Conservation (phyloP, 2,329 filamentous ascomycete genomes). For the Fusarium sp. region DNA sequence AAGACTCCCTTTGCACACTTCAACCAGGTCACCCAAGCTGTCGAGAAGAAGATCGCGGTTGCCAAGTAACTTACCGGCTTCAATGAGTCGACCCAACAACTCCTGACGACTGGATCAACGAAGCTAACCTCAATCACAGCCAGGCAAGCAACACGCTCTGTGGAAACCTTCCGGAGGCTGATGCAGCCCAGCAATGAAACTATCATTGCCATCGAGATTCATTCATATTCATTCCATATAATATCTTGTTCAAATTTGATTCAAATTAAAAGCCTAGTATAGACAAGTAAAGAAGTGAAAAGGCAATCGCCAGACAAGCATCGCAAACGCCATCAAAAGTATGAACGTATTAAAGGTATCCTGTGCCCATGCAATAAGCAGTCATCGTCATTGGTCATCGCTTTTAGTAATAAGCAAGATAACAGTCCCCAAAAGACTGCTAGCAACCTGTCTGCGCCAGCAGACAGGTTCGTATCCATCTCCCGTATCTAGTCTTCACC, state of each 20-base stretch:
- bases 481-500: constrained; percentile 53
- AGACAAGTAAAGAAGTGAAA: constrained; percentile 32
- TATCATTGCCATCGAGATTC: not conserved
- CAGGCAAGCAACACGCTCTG: too few species aligned
- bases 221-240: not conserved
- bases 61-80: too few species aligned
- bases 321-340: constrained; percentile 32
- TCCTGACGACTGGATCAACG: too few species aligned
- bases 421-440: constrained; percentile 10
- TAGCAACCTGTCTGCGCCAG: constrained; percentile 15
- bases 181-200: too few species aligned
- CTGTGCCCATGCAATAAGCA: constrained; percentile 40
- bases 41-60: too few species aligned
- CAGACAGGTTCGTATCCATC: constrained; percentile 10
- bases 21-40: too few species aligned
- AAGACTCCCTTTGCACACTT: too few species aligned
- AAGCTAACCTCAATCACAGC: too few species aligned
- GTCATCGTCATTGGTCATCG: constrained; percentile 39
- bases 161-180: too few species aligned
- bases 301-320: constrained; percentile 12
- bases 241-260: not conserved
- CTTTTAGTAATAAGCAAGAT: constrained; percentile 39
- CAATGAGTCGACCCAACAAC: too few species aligned
- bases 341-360: constrained; percentile 38
- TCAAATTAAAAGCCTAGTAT: constrained; percentile 17